Conservation (phyloP, 768 basidiomycete species). For the Tylopilus intermedius region DNA sequence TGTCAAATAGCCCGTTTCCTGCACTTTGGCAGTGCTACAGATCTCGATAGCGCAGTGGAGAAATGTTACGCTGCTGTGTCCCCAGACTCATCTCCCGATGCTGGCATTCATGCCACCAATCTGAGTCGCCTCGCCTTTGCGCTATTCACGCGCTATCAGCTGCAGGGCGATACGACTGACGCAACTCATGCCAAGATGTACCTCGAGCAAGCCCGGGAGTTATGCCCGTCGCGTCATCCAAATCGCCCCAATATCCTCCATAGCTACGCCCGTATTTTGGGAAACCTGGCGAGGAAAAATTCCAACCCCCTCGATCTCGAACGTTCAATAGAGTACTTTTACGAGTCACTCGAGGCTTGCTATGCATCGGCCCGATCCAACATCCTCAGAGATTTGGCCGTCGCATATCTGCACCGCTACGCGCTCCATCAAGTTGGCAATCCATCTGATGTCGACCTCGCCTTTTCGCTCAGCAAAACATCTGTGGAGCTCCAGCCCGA, state of each 20-base stretch:
- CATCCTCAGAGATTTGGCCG: constrained; percentile 10
- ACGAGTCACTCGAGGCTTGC: constrained; percentile 16
- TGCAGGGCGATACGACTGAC: constrained; percentile 16
- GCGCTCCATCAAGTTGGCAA: background rate
- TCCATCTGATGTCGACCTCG: constrained; percentile 20
- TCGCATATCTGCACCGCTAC: constrained; percentile 9
- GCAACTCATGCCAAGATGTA: constrained; percentile 15
- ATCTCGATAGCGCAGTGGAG: constrained; percentile 25
- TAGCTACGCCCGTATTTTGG: constrained; percentile 11
- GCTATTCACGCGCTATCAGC: constrained; percentile 20
- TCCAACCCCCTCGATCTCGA: constrained; percentile 10
- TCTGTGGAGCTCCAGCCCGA: constrained; percentile 12
- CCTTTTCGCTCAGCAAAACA: constrained; percentile 13
- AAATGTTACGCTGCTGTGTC: constrained; percentile 10
- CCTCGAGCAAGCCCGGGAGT: constrained; percentile 10
- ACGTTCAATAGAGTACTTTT: constrained; percentile 13
- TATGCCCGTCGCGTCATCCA: constrained; percentile 6
- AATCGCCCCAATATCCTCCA: constrained; percentile 9
- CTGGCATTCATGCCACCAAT: background rate
- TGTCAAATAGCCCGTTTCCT: constrained; percentile 16
- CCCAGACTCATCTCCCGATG: constrained; percentile 3
- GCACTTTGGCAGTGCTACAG: constrained; percentile 14
- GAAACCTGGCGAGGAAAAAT: constrained; percentile 7
- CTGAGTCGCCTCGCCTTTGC: constrained; percentile 13
- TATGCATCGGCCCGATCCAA: constrained; percentile 6